Evolutionary conservation across 306 rosid species (phyloP).

Genomic region (Mucuna pruriens): DNA sequence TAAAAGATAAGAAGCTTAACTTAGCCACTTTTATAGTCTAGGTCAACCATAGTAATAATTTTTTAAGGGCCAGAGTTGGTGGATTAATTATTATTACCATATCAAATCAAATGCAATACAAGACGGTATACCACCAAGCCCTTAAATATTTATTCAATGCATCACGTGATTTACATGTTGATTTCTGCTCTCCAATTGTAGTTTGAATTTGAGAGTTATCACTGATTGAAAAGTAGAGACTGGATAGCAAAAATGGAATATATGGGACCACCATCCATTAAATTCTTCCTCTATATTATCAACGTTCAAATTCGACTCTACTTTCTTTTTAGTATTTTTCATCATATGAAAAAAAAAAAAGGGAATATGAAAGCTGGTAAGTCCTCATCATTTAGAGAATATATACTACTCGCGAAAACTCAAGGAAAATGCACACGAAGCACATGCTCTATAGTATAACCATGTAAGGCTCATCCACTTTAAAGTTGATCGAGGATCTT

Average conservation of each 20-base stretch:
- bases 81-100: constrained; percentile 33
- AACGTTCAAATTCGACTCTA: not conserved
- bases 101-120: constrained; percentile 16
- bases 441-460: constrained; percentile 20
- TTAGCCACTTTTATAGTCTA: not conserved
- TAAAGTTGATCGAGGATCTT: constrained; percentile 32
- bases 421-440: constrained; percentile 20
- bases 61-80: constrained; percentile 8
- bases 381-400: not conserved
- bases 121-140: not conserved
- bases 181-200: not conserved
- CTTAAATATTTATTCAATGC: constrained; percentile 25
- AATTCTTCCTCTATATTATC: not conserved
- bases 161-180: constrained; percentile 50
- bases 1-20: not conserved
- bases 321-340: not conserved
- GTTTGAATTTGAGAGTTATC: not conserved
- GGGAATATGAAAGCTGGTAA: constrained; percentile 19
- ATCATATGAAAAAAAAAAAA: not conserved
- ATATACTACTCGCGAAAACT: not conserved
- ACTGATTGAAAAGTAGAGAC: not conserved
- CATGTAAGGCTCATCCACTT: not conserved
- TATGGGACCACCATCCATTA: constrained; percentile 27
- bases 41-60: constrained; percentile 15
- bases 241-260: not conserved